Conservation (phyloP, 2,329 filamentous ascomycete genomes). For the Arthrobotrys musiformis region DNA sequence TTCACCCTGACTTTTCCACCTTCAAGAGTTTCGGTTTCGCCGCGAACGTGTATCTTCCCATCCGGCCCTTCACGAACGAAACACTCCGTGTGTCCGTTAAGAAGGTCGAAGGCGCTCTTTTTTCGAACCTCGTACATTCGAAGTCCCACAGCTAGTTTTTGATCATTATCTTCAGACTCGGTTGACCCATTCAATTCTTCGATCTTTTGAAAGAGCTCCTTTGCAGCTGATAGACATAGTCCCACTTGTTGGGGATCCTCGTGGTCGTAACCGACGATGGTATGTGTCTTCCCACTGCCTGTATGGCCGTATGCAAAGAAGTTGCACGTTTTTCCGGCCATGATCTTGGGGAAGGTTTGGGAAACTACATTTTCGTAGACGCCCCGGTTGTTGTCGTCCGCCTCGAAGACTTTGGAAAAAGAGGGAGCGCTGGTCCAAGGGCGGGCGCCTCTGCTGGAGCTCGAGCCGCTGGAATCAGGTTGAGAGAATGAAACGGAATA, state of each 20-base stretch:
- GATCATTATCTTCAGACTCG: constrained; percentile 19
- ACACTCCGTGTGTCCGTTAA: constrained; percentile 63
- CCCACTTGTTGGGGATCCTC: constrained; percentile 61
- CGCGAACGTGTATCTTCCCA: constrained; percentile 63
- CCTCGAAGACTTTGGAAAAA: constrained; percentile 60
- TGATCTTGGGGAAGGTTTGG: constrained; percentile 61
- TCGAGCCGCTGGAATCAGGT: constrained; percentile 1
- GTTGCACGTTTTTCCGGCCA: constrained; percentile 63
- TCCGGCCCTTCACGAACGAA: constrained; percentile 64
- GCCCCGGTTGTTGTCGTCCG: constrained; percentile 56
- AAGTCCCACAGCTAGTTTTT: constrained; percentile 62
- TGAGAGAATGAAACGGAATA: constrained; percentile 38
- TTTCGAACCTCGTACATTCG: constrained; percentile 64
- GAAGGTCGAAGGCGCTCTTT: constrained; percentile 64
- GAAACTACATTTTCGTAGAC: constrained; percentile 61
- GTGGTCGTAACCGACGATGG: constrained; percentile 64
- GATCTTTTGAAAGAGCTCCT: constrained; percentile 60
- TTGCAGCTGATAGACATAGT: constrained; percentile 62
- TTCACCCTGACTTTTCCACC: constrained; percentile 64
- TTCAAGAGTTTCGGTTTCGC: constrained; percentile 63
- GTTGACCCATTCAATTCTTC: constrained; percentile 58
- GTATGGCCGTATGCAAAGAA: constrained; percentile 65
- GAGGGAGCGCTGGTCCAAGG: constrained; percentile 58
- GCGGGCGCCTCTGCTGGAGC: constrained; percentile 36
- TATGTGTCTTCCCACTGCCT: constrained; percentile 64